Evolutionary conservation across 164 flowering plant species (phyloP).

Genomic region (Stephania japonica): DNA sequence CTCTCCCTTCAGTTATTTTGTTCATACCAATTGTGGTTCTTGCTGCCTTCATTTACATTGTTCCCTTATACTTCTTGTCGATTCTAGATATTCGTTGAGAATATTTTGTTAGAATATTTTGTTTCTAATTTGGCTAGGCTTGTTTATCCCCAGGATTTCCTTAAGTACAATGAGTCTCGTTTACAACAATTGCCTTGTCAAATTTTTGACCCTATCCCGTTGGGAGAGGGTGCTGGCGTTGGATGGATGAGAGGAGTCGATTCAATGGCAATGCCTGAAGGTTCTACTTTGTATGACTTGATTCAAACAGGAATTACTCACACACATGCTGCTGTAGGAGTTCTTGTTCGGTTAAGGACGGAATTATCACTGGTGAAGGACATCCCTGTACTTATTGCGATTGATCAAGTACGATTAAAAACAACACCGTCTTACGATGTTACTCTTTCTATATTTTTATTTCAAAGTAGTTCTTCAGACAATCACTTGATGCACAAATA

Average conservation of each 20-base stretch:
- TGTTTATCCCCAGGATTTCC: conserved; percentile 59
- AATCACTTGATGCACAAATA: background rate
- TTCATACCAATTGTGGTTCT: background rate
- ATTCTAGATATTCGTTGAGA: background rate
- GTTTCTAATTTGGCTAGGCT: background rate
- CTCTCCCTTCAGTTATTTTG: background rate
- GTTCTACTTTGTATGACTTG: conserved; percentile 66
- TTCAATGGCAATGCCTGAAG: conserved; percentile 77
- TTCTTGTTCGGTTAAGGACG: conserved; percentile 75
- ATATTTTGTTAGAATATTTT: too few relatives aligned
- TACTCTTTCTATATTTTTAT: background rate
- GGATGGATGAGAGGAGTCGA: conserved; percentile 80
- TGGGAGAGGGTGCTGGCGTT: conserved; percentile 98
- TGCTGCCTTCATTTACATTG: background rate
- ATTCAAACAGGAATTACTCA: conserved; percentile 63
- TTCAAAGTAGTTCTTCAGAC: background rate
- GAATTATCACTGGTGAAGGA: conserved; percentile 82
- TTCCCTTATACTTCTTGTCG: background rate
- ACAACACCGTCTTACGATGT: background rate
- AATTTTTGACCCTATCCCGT: conserved; percentile 69
- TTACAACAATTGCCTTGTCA: conserved; percentile 63
- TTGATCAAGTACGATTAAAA: conserved; percentile 60
- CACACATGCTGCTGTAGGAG: conserved; percentile 91
- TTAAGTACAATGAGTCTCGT: conserved; percentile 57
- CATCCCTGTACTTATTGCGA: conserved; percentile 82